Percentiles rank a stretch among this genome's conserved stretches.
Conservation (phyloP, 768 basidiomycete genomes). For the Mycena amicta region DNA sequence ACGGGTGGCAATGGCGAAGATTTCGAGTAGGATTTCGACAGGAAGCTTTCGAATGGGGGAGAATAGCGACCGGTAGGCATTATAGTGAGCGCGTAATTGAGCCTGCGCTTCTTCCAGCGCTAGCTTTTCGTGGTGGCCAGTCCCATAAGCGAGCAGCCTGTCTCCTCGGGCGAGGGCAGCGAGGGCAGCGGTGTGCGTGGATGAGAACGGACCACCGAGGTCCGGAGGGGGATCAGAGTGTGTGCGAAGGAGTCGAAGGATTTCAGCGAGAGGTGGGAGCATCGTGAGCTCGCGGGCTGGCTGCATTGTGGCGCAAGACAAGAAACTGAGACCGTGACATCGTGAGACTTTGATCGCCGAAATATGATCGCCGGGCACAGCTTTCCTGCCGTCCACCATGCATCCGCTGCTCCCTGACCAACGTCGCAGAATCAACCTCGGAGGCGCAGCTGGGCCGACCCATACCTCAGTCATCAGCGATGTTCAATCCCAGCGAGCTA, state of each 20-base stretch:
- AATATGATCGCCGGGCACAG: too few species aligned
- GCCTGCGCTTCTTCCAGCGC: background rate
- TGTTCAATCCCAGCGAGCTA: background rate
- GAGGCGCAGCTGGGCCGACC: background rate
- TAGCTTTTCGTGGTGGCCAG: background rate
- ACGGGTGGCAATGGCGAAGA: background rate
- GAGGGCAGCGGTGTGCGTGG: background rate
- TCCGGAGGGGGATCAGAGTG: background rate
- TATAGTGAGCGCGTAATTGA: background rate
- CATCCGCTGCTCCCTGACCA: background rate
- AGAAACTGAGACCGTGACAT: too few species aligned
- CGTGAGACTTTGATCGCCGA: too few species aligned
- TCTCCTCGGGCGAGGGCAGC: background rate
- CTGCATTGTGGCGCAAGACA: too few species aligned
- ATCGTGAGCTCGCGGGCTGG: too few species aligned
- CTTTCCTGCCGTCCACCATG: too few species aligned
- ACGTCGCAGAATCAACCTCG: background rate
- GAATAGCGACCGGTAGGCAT: background rate
- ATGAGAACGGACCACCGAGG: background rate
- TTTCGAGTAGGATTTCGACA: background rate
- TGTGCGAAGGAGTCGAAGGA: background rate
- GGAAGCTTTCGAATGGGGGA: background rate
- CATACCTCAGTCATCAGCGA: background rate
- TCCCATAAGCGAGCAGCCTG: background rate
- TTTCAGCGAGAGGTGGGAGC: background rate